Conservation (phyloP, 2,329 filamentous ascomycete genomes). For the Nemania diffusa region DNA sequence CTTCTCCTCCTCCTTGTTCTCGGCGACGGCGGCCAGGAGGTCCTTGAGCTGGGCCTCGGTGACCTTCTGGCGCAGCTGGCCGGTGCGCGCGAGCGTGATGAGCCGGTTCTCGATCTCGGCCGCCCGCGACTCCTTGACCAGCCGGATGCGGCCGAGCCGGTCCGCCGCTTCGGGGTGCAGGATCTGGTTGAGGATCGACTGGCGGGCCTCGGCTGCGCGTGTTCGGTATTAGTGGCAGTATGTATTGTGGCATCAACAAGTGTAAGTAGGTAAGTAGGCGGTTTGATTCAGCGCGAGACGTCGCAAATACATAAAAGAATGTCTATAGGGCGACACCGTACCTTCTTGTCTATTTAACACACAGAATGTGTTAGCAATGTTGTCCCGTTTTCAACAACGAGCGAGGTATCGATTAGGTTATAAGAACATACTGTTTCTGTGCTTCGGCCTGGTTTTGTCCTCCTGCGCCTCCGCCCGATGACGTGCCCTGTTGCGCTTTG, state of each 20-base stretch:
- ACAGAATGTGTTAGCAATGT: conserved; percentile 26
- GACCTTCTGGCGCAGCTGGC: conserved; percentile 87
- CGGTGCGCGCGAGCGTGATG: conserved; percentile 88
- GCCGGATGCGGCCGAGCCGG: conserved; percentile 89
- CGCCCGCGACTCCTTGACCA: conserved; percentile 93
- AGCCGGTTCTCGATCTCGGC: conserved; percentile 91
- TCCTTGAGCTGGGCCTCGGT: conserved; percentile 95
- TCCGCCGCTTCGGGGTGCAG: conserved; percentile 94
- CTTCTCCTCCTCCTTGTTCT: conserved; percentile 81
- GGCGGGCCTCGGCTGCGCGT: conserved; percentile 72
- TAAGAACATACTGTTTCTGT: conserved; percentile 67
- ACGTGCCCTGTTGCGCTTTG: conserved; percentile 73
- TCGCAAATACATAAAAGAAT: not conserved
- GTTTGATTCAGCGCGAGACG: not conserved
- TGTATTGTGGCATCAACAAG: too few relatives aligned
- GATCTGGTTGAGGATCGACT: conserved; percentile 87
- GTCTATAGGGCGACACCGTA: conserved; percentile 2
- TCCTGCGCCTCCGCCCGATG: conserved; percentile 56
- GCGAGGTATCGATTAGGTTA: not conserved
- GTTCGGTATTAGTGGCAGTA: too few relatives aligned
- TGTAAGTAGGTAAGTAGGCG: too few relatives aligned
- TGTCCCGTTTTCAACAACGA: not conserved
- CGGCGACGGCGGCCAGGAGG: conserved; percentile 83
- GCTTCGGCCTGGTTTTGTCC: conserved; percentile 66
- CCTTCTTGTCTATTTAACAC: conserved; percentile 54